Percentiles rank a stretch among this genome's conserved stretches.
phyloP scores from a whole-genome alignment of 495 filamentous ascomycete genomes.

The Hyaloscypha hepaticicola region DNA sequence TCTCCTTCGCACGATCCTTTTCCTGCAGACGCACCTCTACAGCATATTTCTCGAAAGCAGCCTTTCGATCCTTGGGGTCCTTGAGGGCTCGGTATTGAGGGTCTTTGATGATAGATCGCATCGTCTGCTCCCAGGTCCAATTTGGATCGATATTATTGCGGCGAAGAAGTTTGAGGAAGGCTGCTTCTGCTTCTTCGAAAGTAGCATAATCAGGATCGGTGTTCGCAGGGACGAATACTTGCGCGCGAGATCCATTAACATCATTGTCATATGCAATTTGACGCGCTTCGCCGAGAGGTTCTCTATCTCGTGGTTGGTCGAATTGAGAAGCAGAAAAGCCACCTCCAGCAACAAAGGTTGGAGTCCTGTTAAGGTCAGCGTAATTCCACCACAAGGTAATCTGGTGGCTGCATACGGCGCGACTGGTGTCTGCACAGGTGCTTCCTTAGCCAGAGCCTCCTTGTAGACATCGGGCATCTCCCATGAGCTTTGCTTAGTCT shows the following conservation, averaged over 20 bases:
- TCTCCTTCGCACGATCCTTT: constrained; percentile 92
- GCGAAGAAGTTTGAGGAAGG: constrained; percentile 88
- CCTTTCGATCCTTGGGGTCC: constrained; percentile 88
- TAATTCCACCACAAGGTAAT: background rate
- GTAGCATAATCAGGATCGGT: constrained; percentile 82
- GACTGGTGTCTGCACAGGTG: constrained; percentile 43
- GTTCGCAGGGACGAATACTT: constrained; percentile 59
- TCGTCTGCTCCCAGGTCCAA: constrained; percentile 89
- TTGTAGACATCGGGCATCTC: constrained; percentile 88
- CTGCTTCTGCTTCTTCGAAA: constrained; percentile 88
- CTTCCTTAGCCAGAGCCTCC: constrained; percentile 56
- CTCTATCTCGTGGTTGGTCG: constrained; percentile 38
- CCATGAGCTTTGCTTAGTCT: constrained; percentile 92
- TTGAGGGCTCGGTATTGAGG: constrained; percentile 91
- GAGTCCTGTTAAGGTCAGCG: constrained; percentile 41
- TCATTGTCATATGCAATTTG: constrained; percentile 69
- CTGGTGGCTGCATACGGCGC: constrained; percentile 56
- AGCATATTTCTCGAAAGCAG: constrained; percentile 94
- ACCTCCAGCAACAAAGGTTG: constrained; percentile 67
- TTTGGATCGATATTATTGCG: constrained; percentile 82
- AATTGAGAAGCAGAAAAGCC: constrained; percentile 47
- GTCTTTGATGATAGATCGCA: constrained; percentile 88
- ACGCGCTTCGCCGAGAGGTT: constrained; percentile 59
- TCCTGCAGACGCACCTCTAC: constrained; percentile 88
- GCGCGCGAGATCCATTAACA: constrained; percentile 47